Conservation (phyloP, 495 filamentous ascomycete genomes). For the Aspergillus diversus region DNA sequence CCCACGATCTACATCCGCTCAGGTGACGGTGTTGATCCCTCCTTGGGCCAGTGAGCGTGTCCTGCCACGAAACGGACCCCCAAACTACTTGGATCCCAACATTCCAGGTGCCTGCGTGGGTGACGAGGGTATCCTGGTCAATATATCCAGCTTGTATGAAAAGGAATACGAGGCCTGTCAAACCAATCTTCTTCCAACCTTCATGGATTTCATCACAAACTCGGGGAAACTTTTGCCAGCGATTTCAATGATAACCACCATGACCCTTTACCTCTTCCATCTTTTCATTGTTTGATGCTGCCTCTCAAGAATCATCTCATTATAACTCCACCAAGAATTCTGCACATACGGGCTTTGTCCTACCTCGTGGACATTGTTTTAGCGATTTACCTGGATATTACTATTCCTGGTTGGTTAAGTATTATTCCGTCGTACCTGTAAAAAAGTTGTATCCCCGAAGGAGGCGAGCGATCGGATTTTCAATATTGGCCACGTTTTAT, state of each 20-base stretch:
- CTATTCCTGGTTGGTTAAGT: not conserved
- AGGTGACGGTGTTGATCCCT: conserved; percentile 18
- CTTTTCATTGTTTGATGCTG: not conserved
- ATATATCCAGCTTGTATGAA: not conserved
- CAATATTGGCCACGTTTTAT: conserved; percentile 10
- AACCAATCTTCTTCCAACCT: not conserved
- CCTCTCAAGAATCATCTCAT: not conserved
- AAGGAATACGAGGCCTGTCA: conserved; percentile 6
- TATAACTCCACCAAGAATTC: not conserved
- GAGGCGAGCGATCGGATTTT: conserved; percentile 8
- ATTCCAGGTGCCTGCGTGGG: conserved; percentile 30
- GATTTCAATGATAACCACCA: too few relatives aligned
- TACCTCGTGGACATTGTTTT: not conserved
- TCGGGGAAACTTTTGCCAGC: too few relatives aligned
- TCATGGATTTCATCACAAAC: not conserved
- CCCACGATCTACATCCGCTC: conserved; percentile 22
- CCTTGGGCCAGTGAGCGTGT: conserved; percentile 11
- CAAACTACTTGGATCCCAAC: conserved; percentile 8
- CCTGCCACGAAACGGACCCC: conserved; percentile 14
- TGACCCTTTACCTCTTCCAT: not conserved
- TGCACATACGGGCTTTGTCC: not conserved
- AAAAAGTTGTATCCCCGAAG: not conserved
- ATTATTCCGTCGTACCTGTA: not conserved
- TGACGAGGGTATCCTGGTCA: conserved; percentile 30
- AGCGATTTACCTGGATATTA: not conserved